Evolutionary conservation across 306 rosid species (phyloP), one percentile per base, ranked within the genome.

Genomic region (Gastrolobium villosum): DNA sequence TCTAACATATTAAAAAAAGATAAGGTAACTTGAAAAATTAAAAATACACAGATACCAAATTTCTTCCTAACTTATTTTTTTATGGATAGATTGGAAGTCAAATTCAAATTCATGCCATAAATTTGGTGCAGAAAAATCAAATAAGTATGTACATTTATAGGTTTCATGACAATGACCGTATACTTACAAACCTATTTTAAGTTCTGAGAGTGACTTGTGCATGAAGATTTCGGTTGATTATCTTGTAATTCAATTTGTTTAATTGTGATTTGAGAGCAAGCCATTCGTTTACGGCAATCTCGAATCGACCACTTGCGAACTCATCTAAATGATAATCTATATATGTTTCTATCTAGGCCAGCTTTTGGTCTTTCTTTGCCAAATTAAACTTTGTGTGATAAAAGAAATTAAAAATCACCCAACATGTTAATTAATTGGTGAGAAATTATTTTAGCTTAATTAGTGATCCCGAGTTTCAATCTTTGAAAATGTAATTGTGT

Each of bases 201-300:
- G 56, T 43, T 32, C 9, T 39, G 5, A 13, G 20, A 34, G 79
- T 64, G 63, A 70, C 82, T 70, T 85, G 76, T 66, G 79, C 10
- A 45, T 40, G 71, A 85, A 85, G 84, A 65, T 74, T 40, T 46
- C 4, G 8, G 32, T 74, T 70, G 63, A 69, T 82, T 68, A 73
- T 32, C 65, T 74, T 81, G 15, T 63, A 79, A 56, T 78, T 37
- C 65, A 82, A 69, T 32, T 53, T 77, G 74, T 26, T 43, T 40
- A 70, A 37, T 52, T 40, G 4, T 32, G 54, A 77, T 39, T 39
- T 52, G 26, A 30, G 53, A 50, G 35, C 46, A 77, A 67, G 65
- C 67, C 54, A 72, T 4, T 72, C 78, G 53, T 82, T 76, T 49
- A 84, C 34, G 83, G 70, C 74, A 81, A 76, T 81, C 70, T 54